A percentile compares a stretch with the other conserved stretches of the same genome.
phyloP scores from a whole-genome alignment of 2,329 filamentous ascomycete species.

The Diaporthe citrichinensis region DNA sequence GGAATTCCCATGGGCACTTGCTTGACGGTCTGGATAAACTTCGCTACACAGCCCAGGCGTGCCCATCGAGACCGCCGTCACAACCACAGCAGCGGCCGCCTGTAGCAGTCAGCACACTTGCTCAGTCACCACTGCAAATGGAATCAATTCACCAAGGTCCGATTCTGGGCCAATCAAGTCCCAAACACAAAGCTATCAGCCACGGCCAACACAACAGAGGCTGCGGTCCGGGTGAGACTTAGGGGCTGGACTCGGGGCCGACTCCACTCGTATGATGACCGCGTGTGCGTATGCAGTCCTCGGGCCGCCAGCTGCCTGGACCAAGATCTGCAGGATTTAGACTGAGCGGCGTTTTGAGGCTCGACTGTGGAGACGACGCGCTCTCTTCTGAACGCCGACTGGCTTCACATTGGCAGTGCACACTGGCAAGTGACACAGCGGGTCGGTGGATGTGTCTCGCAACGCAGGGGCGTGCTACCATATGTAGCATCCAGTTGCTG shows the following conservation, averaged over 20 bases:
- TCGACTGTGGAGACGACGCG: slow-evolving; percentile 19
- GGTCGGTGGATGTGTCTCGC: slow-evolving; percentile 6
- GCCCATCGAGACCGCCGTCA: background rate
- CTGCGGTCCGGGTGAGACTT: slow-evolving; percentile 19
- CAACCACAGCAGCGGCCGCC: slow-evolving; percentile 30
- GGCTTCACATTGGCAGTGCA: slow-evolving; percentile 11
- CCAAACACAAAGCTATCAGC: background rate
- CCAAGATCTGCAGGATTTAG: slow-evolving; percentile 23
- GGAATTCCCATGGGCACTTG: background rate
- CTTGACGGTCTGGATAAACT: background rate
- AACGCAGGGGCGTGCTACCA: slow-evolving; percentile 18
- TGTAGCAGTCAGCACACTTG: background rate
- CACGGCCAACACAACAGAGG: slow-evolving; percentile 1
- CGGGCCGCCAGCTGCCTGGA: slow-evolving; percentile 34
- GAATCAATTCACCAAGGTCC: background rate
- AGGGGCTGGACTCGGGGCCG: slow-evolving; percentile 28
- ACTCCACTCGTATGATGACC: slow-evolving; percentile 18
- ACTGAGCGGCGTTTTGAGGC: slow-evolving; percentile 20
- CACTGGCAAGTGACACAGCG: slow-evolving; percentile 9
- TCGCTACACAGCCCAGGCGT: background rate
- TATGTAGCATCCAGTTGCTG: slow-evolving; percentile 9
- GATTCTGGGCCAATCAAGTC: background rate
- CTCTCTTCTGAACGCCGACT: slow-evolving; percentile 12
- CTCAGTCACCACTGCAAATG: slow-evolving; percentile 11
- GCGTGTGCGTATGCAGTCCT: slow-evolving; percentile 34